phyloP scores from a whole-genome alignment of 1,284 basidiomycete genomes.

The Malassezia vespertilionis region DNA sequence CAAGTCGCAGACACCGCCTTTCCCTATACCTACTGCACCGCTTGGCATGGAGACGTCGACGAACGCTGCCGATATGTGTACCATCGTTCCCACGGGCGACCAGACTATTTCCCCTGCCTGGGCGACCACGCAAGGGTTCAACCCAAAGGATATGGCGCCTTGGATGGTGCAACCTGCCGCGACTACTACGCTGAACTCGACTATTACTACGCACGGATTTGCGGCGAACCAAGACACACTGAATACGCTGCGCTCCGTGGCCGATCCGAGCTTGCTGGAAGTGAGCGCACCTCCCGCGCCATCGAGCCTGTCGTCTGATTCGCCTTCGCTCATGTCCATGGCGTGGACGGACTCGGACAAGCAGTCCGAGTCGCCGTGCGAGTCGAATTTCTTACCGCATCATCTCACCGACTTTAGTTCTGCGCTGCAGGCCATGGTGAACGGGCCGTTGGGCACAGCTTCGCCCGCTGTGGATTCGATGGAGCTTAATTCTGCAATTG shows the following conservation, averaged over 20 bases:
- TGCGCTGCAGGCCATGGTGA: not conserved
- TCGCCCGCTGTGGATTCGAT: conserved; percentile 1
- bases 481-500: conserved; percentile 9
- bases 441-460: not conserved
- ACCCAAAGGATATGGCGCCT: conserved; percentile 10
- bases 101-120: conserved; percentile 5
- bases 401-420: not conserved
- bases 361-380: not conserved
- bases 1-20: conserved; percentile 2
- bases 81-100: conserved; percentile 1
- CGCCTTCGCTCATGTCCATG: conserved; percentile 4
- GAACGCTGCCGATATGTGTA: conserved; percentile 3
- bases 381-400: not conserved
- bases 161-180: conserved; percentile 7
- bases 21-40: conserved; percentile 2
- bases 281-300: conserved; percentile 2
- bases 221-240: conserved; percentile 5
- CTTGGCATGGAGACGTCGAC: not conserved
- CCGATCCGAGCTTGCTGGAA: conserved; percentile 15
- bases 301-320: not conserved
- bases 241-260: conserved; percentile 11
- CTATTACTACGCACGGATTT: not conserved
- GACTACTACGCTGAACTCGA: not conserved
- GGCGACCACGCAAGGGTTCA: not conserved
- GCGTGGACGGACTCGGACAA: not conserved